Evolutionary conservation across 768 basidiomycete genomes (phyloP).

Genomic region (Rubroboletus pulcherrimus): DNA sequence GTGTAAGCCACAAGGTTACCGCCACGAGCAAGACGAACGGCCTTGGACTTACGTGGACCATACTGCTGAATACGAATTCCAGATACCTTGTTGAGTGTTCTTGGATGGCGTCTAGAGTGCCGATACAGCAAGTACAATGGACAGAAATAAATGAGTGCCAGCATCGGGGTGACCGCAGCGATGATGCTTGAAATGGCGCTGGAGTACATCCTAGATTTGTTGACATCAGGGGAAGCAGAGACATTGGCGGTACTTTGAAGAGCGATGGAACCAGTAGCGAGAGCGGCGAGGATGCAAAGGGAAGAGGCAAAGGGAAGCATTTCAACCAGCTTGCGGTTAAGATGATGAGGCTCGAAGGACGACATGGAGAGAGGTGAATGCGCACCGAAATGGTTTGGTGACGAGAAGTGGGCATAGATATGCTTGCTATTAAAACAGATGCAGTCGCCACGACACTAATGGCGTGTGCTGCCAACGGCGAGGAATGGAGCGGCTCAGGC

Average conservation of each 20-base stretch:
- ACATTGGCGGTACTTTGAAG: slow-evolving; percentile 19
- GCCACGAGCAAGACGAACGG: not conserved
- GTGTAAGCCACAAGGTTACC: slow-evolving; percentile 19
- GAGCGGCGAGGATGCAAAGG: slow-evolving; percentile 33
- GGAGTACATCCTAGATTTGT: slow-evolving; percentile 31
- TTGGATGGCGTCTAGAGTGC: slow-evolving; percentile 42
- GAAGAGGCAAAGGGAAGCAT: slow-evolving; percentile 36
- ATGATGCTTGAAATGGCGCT: slow-evolving; percentile 36
- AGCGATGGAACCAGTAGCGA: slow-evolving; percentile 31
- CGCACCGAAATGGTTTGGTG: slow-evolving; percentile 31
- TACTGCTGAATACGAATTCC: slow-evolving; percentile 46
- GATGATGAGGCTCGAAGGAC: slow-evolving; percentile 7
- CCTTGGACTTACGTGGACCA: slow-evolving; percentile 43
- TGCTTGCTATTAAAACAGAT: slow-evolving; percentile 28
- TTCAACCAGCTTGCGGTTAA: slow-evolving; percentile 32
- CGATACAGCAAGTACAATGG: slow-evolving; percentile 49
- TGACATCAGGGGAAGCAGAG: slow-evolving; percentile 19
- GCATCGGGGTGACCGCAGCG: slow-evolving; percentile 33
- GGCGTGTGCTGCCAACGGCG: slow-evolving; percentile 28
- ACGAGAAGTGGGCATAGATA: slow-evolving; percentile 27
- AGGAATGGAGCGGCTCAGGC: slow-evolving; percentile 24
- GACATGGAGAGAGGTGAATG: slow-evolving; percentile 12
- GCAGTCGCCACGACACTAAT: slow-evolving; percentile 31
- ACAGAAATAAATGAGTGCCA: slow-evolving; percentile 46
- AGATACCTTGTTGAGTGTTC: slow-evolving; percentile 47